Conservation (phyloP, 2,329 filamentous ascomycete genomes). For the Penicillium thymicola region DNA sequence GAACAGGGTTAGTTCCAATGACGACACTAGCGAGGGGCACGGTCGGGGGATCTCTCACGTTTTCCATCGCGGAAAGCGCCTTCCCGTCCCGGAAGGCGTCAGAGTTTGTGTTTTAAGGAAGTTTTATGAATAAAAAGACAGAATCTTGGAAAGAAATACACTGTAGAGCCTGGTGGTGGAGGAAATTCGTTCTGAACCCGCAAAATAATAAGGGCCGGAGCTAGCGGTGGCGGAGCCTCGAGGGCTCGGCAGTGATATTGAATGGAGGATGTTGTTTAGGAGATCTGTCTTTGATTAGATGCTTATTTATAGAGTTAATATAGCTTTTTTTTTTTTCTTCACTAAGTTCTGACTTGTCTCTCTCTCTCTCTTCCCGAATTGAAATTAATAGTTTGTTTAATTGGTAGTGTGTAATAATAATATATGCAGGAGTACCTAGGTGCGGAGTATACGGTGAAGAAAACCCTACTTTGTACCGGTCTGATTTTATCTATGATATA, state of each 20-base stretch:
- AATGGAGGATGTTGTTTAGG: neutral
- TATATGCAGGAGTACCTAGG: neutral
- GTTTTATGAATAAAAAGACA: conserved; percentile 3
- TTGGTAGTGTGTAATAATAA: neutral
- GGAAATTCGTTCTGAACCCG: conserved; percentile 21
- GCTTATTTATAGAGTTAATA: neutral
- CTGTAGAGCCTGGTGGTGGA: conserved; percentile 15
- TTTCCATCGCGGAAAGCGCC: conserved; percentile 45
- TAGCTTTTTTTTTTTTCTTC: neutral
- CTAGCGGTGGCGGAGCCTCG: conserved; percentile 30
- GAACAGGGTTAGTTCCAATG: conserved; percentile 23
- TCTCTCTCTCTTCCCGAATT: neutral
- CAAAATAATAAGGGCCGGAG: conserved; percentile 19
- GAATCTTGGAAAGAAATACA: conserved; percentile 8
- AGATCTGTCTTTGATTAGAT: neutral
- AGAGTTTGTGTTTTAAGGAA: conserved; percentile 20
- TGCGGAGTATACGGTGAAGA: neutral
- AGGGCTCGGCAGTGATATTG: conserved; percentile 21
- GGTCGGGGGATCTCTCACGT: conserved; percentile 36
- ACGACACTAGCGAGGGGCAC: conserved; percentile 32
- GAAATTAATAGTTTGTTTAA: neutral
- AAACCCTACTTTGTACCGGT: neutral
- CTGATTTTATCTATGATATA: too few relatives aligned
- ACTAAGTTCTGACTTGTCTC: neutral
- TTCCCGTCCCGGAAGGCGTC: conserved; percentile 29